Evolutionary conservation across 768 basidiomycete species (phyloP).

Genomic region (Xanthoconium stramineum): DNA sequence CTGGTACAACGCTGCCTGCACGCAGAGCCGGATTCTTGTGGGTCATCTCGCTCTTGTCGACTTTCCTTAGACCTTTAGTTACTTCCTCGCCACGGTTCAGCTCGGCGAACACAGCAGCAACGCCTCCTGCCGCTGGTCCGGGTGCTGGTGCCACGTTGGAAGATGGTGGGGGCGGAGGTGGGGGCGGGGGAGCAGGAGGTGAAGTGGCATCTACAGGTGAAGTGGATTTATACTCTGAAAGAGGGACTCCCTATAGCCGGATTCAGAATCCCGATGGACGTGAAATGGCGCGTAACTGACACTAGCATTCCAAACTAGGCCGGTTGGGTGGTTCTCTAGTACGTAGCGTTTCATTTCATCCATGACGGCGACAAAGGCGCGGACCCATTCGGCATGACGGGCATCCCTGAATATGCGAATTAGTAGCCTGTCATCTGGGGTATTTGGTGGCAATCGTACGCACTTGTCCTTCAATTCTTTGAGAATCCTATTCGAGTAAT

Average conservation of each 20-base stretch:
- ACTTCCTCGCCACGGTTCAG: constrained; percentile 88
- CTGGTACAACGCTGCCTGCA: constrained; percentile 49
- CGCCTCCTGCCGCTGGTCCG: constrained; percentile 50
- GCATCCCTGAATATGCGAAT: constrained; percentile 57
- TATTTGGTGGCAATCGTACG: constrained; percentile 24
- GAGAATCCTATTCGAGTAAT: constrained; percentile 86
- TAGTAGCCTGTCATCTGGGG: not conserved
- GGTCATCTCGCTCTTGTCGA: constrained; percentile 95
- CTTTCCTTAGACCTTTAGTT: constrained; percentile 88
- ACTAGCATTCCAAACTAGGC: constrained; percentile 84
- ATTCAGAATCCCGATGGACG: not conserved
- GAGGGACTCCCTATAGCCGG: constrained; percentile 49
- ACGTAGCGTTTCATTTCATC: constrained; percentile 83
- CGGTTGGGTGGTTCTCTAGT: constrained; percentile 80
- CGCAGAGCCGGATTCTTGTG: constrained; percentile 95
- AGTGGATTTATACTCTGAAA: constrained; percentile 50
- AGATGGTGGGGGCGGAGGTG: constrained; percentile 54
- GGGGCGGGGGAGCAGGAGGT: constrained; percentile 46
- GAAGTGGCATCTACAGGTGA: constrained; percentile 26
- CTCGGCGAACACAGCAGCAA: constrained; percentile 83
- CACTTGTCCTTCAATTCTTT: constrained; percentile 94
- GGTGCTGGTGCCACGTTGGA: constrained; percentile 39
- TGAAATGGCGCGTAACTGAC: constrained; percentile 36
- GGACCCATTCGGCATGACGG: constrained; percentile 88
- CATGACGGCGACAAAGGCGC: constrained; percentile 61